Evolutionary conservation across 164 flowering plant species (phyloP), one percentile per base, ranked within the genome.

Genomic region (Vitis labrusca): DNA sequence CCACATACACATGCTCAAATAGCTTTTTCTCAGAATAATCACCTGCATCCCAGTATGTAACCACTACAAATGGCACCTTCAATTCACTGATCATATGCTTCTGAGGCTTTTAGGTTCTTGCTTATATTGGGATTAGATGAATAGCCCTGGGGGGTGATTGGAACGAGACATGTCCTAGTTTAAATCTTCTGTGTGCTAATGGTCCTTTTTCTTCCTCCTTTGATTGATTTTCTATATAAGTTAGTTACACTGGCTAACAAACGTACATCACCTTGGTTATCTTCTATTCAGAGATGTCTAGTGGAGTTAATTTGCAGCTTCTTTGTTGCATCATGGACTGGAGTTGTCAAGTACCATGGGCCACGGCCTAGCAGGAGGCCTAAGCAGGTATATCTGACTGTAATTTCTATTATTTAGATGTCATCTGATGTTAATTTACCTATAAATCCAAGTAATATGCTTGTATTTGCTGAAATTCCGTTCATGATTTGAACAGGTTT

Each of bases 241-340:
- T 37, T 37, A 37, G 58, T 17, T 23, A 23, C 27, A 7, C 48
- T 56, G 19, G 48, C 48, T 32, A 2, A 32, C 15, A 50, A 55
- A 63, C 29, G 44, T 63, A 32, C 52, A 50, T 49, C 29, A 30
- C 50, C 19, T 52, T 69, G 44, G 7, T 47, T 63, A 5, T 73
- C 69, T 67, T 71, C 58, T 73, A 61, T 73, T 63, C 84, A 93
- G 99, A 87, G 99, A 77, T 68, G 79, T 68, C 86, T 96, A 68
- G 98, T 92, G 79, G 98, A 93, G 84, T 72, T 96, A 65, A 86
- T 93, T 37, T 91, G 99, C 86, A 77, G 95, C 67, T 89, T 93
- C 76, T 96, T 93, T 85, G 98, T 96, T 70, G 97, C 98, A 62
- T 96, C 98, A n/a, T 96, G 99, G 99, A 96, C 99, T 70, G 99